A percentile compares a stretch with the other conserved stretches of the same genome.
These are phyloP conservation scores for Lactarius hengduanensis DNA, from an alignment of 768 basidiomycete species.

Conservation along the genomic window DNA sequence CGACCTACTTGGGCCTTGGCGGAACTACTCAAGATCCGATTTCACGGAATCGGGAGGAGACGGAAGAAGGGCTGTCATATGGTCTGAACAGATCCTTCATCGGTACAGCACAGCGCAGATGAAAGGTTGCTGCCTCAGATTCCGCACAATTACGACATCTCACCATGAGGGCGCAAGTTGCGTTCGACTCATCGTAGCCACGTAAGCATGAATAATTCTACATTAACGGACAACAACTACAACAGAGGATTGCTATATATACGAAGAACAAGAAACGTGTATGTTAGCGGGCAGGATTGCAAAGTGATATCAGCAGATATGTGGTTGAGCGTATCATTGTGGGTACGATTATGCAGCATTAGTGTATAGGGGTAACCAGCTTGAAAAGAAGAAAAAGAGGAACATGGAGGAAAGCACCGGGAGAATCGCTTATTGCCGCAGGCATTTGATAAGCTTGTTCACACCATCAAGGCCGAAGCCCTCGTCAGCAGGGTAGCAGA, in stretches of 20 bases:
- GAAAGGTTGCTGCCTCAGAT: background rate
- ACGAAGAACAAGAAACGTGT: background rate
- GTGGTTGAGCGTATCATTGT: constrained; percentile 6
- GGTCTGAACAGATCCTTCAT: too few species aligned
- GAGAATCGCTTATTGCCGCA: constrained; percentile 23
- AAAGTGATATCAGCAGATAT: constrained; percentile 1
- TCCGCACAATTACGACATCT: background rate
- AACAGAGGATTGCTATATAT: background rate
- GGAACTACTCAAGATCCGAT: too few species aligned
- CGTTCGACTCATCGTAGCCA: background rate
- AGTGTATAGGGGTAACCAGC: background rate
- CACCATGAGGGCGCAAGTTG: background rate
- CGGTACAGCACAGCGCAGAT: background rate
- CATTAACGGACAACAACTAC: background rate
- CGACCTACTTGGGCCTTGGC: too few species aligned
- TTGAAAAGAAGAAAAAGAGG: background rate
- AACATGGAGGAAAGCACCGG: background rate
- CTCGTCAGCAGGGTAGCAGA: constrained; percentile 48
- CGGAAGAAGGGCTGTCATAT: too few species aligned
- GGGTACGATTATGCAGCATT: constrained; percentile 1
- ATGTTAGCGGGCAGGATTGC: background rate
- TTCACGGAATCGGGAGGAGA: too few species aligned
- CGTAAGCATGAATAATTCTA: background rate
- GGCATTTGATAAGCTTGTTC: constrained; percentile 41
- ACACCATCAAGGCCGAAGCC: constrained; percentile 49